Evolutionary conservation across 495 filamentous ascomycete species (phyloP), one percentile per base, ranked within the genome.

Genomic region (Aspergillus hancockii): DNA sequence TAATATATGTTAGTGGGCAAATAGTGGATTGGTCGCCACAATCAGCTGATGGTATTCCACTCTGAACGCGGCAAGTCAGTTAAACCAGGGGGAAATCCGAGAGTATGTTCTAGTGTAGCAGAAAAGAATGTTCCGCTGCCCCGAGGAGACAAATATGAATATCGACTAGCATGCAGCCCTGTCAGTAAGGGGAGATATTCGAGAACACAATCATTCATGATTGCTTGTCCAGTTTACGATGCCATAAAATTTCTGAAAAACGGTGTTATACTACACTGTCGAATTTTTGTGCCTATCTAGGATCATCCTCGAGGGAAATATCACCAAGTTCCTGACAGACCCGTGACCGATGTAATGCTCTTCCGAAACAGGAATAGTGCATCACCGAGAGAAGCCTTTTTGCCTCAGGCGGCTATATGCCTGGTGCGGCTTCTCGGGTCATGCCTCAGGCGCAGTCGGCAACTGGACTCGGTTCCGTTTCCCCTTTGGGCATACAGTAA

Each of bases 401-500:
- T 21, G 18, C 41, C 41, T 45, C 3, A 45, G 41, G 41, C 16
- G 41, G 16, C 41, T 45, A 45, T 45, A 18, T 19, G 41, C 41
- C 41, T 43, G 13, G 16, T 5, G 38, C 38, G 31, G 34, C 34
- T 36, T 36, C 34, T 9, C 34, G 13, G 34, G 2, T 5, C 18
- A n/a, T 45, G 41, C 41, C 41, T 45, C 41, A 45, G 41, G 16
- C 41, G 14, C 6, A 45, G 7, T 19, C 41, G 41, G 41, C 41
- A 45, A 45, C 41, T 45, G 41, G 8, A 43, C n/a, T n/a, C 40
- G 40, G 40, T 43, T 43, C 40, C 40, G n/a, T 43, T 43, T n/a
- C 43, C 43, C 13, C 43, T 47, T 47, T 47, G 16, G 13, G 13
- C 22, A 47, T 10, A 19, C 6, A n/a, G 43, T 19, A 47, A 47